Conservation (phyloP, 768 basidiomycete species). For the Hypholoma sublateritium region DNA sequence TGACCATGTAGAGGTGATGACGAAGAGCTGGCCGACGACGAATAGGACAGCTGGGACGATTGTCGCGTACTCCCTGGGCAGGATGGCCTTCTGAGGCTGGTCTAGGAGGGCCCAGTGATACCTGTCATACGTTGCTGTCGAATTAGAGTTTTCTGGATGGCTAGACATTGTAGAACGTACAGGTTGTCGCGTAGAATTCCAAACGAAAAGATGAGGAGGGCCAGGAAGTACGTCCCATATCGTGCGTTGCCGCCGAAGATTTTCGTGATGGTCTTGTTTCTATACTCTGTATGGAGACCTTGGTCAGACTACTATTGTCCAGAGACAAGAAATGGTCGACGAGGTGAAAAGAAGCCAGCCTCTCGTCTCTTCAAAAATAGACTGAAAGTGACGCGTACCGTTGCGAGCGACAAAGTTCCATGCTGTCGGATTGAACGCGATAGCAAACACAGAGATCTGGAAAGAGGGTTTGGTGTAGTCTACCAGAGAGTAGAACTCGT, state of each 20-base stretch:
- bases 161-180: constrained; percentile 43
- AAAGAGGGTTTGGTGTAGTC: constrained; percentile 69
- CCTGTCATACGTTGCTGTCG: constrained; percentile 33
- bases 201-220: constrained; percentile 78
- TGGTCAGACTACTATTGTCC: not conserved
- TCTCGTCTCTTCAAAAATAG: constrained; percentile 1
- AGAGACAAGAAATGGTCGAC: not conserved
- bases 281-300: constrained; percentile 46
- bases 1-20: constrained; percentile 85
- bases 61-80: constrained; percentile 66
- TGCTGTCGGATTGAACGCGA: constrained; percentile 88
- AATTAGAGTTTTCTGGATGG: not conserved
- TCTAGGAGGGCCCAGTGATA: constrained; percentile 73
- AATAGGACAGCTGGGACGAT: constrained; percentile 63
- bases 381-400: constrained; percentile 49
- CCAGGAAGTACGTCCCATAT: constrained; percentile 85
- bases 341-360: not conserved
- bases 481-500: constrained; percentile 31
- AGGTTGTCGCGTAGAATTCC: constrained; percentile 85
- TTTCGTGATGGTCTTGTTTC: constrained; percentile 85
- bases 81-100: constrained; percentile 68
- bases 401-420: constrained; percentile 97
- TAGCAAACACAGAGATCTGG: constrained; percentile 61
- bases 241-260: constrained; percentile 73
- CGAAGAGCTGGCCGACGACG: constrained; percentile 76